Percentiles rank a stretch among this genome's conserved stretches.
Conservation (phyloP, 768 basidiomycete species). For the Lentinula aciculospora region DNA sequence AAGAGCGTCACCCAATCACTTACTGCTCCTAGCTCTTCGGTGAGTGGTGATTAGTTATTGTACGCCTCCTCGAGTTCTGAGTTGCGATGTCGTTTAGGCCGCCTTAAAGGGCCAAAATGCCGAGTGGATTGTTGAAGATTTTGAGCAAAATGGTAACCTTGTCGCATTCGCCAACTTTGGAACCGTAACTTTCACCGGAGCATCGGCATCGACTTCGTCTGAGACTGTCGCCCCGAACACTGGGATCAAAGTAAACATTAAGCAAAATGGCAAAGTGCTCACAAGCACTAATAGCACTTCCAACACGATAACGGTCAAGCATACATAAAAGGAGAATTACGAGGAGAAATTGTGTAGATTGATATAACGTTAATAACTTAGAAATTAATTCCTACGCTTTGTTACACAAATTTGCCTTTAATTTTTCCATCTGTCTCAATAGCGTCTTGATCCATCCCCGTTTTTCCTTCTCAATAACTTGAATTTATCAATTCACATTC, state of each 20-base stretch:
- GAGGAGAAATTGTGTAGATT: too few relatives aligned
- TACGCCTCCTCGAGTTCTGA: too few relatives aligned
- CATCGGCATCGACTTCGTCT: neutral
- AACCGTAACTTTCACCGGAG: neutral
- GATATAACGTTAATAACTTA: too few relatives aligned
- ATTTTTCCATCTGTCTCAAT: too few relatives aligned
- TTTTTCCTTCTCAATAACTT: too few relatives aligned
- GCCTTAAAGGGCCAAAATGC: neutral
- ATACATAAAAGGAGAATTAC: too few relatives aligned
- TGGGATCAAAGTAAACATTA: neutral
- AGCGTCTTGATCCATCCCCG: too few relatives aligned
- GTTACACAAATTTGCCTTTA: too few relatives aligned
- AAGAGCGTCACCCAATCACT: neutral
- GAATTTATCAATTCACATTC: too few relatives aligned
- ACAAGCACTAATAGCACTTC: neutral
- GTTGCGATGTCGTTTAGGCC: too few relatives aligned
- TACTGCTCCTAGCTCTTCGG: neutral
- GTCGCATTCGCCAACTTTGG: neutral
- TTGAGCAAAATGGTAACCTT: neutral
- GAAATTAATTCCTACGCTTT: too few relatives aligned
- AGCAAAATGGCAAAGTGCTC: neutral
- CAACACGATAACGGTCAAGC: too few relatives aligned
- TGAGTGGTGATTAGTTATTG: neutral
- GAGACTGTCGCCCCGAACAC: neutral
- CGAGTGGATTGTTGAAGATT: neutral